Percentiles rank a stretch among this genome's conserved stretches.
Conservation (phyloP, 306 rosid genomes). For the Fagus crenata region DNA sequence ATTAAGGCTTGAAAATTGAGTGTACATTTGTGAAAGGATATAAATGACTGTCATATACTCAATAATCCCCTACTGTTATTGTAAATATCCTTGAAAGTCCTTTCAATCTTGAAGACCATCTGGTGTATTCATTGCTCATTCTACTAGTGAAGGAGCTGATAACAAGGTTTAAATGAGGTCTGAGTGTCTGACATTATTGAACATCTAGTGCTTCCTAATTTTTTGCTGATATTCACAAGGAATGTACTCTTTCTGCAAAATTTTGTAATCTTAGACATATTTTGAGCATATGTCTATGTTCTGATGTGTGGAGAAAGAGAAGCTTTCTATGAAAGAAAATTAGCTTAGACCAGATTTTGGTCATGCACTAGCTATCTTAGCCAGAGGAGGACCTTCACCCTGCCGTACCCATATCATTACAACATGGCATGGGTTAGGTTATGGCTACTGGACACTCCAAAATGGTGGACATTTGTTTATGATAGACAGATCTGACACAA, state of each 20-base stretch:
- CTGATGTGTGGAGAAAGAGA: neutral
- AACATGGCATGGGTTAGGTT: neutral
- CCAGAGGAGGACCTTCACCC: neutral
- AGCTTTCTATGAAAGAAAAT: neutral
- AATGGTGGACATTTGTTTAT: neutral
- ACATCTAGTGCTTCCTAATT: neutral
- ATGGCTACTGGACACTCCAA: neutral
- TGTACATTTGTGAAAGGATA: neutral
- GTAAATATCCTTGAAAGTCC: neutral
- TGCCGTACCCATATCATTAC: neutral
- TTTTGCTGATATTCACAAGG: neutral
- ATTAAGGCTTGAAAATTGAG: neutral
- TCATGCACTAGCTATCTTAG: neutral
- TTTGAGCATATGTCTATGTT: neutral
- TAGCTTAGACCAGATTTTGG: neutral
- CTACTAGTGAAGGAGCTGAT: neutral
- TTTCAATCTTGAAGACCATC: neutral
- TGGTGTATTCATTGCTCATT: neutral
- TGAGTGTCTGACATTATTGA: neutral
- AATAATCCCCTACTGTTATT: neutral
- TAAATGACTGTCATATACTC: neutral
- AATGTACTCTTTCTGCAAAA: neutral
- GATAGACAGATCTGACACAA: neutral
- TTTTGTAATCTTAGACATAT: neutral
- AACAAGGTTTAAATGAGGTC: neutral